A percentile compares a stretch with the other conserved stretches of the same genome.
Conservation (phyloP, 441 rosid species). For the Corymbia citriodora region DNA sequence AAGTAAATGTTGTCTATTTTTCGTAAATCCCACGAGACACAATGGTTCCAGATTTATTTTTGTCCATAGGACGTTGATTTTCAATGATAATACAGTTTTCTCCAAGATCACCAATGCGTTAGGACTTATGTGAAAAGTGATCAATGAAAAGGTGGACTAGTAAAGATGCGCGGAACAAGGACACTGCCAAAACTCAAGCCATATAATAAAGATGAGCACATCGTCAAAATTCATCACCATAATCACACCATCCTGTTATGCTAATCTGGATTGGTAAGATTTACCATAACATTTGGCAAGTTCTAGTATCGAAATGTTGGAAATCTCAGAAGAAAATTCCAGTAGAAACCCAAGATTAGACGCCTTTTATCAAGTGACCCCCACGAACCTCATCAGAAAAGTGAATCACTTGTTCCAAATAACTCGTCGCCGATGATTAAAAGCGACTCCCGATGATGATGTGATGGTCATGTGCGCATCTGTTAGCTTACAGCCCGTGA, state of each 20-base stretch:
- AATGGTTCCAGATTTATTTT: not conserved
- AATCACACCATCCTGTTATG: not conserved
- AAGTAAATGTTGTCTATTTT: not conserved
- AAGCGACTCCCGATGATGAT: not conserved
- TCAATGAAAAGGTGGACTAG: not conserved
- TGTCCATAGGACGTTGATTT: not conserved
- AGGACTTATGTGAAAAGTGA: not conserved
- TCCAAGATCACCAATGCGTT: not conserved
- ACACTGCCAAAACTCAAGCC: not conserved
- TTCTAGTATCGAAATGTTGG: not conserved
- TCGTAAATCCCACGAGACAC: not conserved
- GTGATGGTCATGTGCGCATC: not conserved
- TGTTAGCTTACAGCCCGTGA: not conserved
- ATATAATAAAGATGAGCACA: not conserved
- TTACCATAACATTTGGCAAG: not conserved
- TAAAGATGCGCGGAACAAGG: not conserved
- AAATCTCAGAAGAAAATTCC: not conserved
- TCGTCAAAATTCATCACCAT: not conserved
- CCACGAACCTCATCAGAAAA: not conserved
- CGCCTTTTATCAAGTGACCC: not conserved
- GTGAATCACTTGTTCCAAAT: not conserved
- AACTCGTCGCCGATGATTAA: not conserved
- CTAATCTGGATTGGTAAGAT: not conserved
- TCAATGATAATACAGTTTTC: not conserved
- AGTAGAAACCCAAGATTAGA: not conserved